Evolutionary conservation across 495 filamentous ascomycete species (phyloP), one percentile per base, ranked within the genome.

Genomic region (Talaromyces ruber): DNA sequence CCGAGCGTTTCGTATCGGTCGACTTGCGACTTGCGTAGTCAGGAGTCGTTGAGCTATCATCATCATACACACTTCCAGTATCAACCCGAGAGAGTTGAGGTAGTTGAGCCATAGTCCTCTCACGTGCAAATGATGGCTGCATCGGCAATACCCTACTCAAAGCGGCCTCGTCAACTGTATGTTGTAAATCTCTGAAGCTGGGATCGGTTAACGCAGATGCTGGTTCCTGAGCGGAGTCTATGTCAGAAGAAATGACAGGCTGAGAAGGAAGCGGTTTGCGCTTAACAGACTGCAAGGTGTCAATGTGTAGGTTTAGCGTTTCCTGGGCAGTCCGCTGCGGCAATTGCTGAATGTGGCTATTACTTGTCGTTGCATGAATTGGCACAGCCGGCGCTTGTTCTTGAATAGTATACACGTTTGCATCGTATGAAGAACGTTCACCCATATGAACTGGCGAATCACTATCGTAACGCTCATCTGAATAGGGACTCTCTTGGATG

Each of bases 11-110:
- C 56, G 79, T 89, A 55, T 88, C 84, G 1, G 82, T 78, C 26
- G 88, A 90, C 50, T 76, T 81, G 22, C 80, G 80, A 70, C 88
- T 92, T 6, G 88, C 86, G 71, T 91, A 92, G 64, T 83, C 80
- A n/a, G 81, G 81, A 0, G 81, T 79, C 6, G 70, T 66, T 0
- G 74, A 78, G 11, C 80, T 80, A 6, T 72, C 79, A 60, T 72
- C 79, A 60, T 81, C 80, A 56, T 83, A 83, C 14, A 81, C 63
- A 54, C 80, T 83, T 52, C 72, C 76, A 16, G 76, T 74, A 25
- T 80, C 78, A 18, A 68, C 67, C 57, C 60, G 64, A 8, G 54
- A 28, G 30, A 43, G 58, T 32, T 61, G 32, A 50, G 30, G 62
- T 50, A 43, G 39, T 37, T 63, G 61, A 43, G 39, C 64, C 22